A percentile compares a stretch with the other conserved stretches of the same genome.
phyloP scores from a whole-genome alignment of 2,329 filamentous ascomycete genomes.

The Pezicula neosporulosa region DNA sequence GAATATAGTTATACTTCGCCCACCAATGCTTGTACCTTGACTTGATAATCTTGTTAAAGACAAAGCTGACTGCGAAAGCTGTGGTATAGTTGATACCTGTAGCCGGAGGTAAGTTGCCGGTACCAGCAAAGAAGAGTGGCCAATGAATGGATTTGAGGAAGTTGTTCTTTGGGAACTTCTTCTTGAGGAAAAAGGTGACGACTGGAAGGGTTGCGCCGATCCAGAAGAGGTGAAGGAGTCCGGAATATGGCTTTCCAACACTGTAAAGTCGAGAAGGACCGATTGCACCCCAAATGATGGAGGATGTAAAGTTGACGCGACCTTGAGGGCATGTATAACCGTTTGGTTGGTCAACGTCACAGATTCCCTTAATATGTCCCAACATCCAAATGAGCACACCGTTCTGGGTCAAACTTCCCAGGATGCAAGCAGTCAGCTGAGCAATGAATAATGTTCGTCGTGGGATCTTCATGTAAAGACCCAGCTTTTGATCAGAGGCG shows the following conservation, averaged over 20 bases:
- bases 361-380: constrained; percentile 37
- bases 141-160: constrained; percentile 31
- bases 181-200: constrained; percentile 46
- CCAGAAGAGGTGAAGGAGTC: constrained; percentile 48
- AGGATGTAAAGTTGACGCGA: constrained; percentile 41
- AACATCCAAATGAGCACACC: constrained; percentile 32
- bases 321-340: constrained; percentile 45
- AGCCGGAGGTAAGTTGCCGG: constrained; percentile 41
- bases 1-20: constrained; percentile 46
- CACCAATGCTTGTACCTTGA: constrained; percentile 33
- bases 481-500: constrained; percentile 36
- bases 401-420: constrained; percentile 39
- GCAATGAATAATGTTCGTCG: constrained; percentile 42
- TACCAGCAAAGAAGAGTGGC: constrained; percentile 17
- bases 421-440: constrained; percentile 42
- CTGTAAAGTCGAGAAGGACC: constrained; percentile 60
- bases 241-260: constrained; percentile 55
- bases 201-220: constrained; percentile 41
- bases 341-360: constrained; percentile 34
- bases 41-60: constrained; percentile 67
- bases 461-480: constrained; percentile 46
- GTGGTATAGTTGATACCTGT: constrained; percentile 70
- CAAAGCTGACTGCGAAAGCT: constrained; percentile 66
- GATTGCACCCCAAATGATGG: constrained; percentile 48
- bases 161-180: background rate